Base-by-base conservation (phyloP, 805 yeast genomes). In the Candida oleophila region DNA sequence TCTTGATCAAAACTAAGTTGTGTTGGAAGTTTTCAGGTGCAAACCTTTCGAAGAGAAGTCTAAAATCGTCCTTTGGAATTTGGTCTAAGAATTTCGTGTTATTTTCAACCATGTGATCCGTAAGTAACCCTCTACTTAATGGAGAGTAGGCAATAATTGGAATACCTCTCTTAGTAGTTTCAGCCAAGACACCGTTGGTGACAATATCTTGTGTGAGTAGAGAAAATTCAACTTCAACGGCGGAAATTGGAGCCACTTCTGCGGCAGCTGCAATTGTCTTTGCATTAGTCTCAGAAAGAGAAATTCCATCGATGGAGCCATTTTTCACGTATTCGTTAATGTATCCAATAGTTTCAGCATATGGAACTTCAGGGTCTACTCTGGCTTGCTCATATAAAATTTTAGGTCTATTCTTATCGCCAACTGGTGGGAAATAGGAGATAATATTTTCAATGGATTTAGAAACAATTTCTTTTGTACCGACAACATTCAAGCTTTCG, bases 141-240 rank as follows among this genome's bases (percentile, higher is more conserved):
- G 97, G 97, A 25, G 96, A 85, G 65, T 90, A 90, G 21, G 90
- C 87, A 47, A 88, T 71, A 25, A 88, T 70, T 12, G 94, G 85
- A 46, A 90, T 77, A 14, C 72, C 72, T 30, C 74, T 64, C 50
- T 83, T 80, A 18, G 78, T 74, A 52, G 85, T 80, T 3, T 77
- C 74, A 2, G 74, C 78, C 51, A 83, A 77, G 18, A 86, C 73
- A 1, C 92, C 96, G 59, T 86, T 81, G 2, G 61, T 48, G 38
- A 81, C 58, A 34, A 84, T 77, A n/a, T 85, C 87, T 39, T 80
- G 76, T n/a, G 81, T 63, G 68, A 85, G 79, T 47, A 91, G 60
- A 2, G 96, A 87, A 50, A 84, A 77, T 65, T 90, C 97, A 38
- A 86, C 74, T 68, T 90, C 97, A 38, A 86, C 87, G 53, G 81